These are phyloP conservation scores for Boletus eberwhitei DNA, from an alignment of 768 basidiomycete species.

Conservation along the genomic window DNA sequence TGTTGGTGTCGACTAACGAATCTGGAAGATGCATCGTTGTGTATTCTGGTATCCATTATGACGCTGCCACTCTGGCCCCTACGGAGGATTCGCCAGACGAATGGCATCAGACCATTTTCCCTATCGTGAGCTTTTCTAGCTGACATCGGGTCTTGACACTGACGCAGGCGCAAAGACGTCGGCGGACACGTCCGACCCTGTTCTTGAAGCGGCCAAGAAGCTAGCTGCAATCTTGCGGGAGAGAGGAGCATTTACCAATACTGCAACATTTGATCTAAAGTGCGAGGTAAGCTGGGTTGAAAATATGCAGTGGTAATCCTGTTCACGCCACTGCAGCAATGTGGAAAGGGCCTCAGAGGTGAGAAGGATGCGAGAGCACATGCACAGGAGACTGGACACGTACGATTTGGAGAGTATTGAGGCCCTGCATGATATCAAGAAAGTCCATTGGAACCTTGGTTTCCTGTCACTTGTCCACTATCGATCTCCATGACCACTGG, in stretches of 20 bases:
- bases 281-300: slow-evolving; percentile 60
- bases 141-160: slow-evolving; percentile 21
- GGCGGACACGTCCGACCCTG: slow-evolving; percentile 44
- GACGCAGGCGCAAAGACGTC: slow-evolving; percentile 20
- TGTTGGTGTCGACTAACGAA: background rate
- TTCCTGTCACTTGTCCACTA: slow-evolving; percentile 34
- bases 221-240: slow-evolving; percentile 70
- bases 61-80: slow-evolving; percentile 83
- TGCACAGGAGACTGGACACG: slow-evolving; percentile 84
- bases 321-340: slow-evolving; percentile 48
- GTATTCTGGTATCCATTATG: slow-evolving; percentile 97
- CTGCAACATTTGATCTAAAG: slow-evolving; percentile 83
- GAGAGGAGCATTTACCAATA: slow-evolving; percentile 88
- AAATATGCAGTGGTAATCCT: slow-evolving; percentile 3
- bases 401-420: slow-evolving; percentile 78
- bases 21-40: slow-evolving; percentile 63
- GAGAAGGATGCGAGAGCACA: slow-evolving; percentile 92
- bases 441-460: background rate
- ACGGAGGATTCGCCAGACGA: slow-evolving; percentile 69
- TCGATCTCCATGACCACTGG: slow-evolving; percentile 77
- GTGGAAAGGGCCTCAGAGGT: slow-evolving; percentile 82
- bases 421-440: background rate
- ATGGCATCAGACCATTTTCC: slow-evolving; percentile 89
- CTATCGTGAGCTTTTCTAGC: slow-evolving; percentile 40
- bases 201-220: slow-evolving; percentile 62